Evolutionary conservation across 1,284 basidiomycete species (phyloP).

Genomic region (Trichosporon ovoides): DNA sequence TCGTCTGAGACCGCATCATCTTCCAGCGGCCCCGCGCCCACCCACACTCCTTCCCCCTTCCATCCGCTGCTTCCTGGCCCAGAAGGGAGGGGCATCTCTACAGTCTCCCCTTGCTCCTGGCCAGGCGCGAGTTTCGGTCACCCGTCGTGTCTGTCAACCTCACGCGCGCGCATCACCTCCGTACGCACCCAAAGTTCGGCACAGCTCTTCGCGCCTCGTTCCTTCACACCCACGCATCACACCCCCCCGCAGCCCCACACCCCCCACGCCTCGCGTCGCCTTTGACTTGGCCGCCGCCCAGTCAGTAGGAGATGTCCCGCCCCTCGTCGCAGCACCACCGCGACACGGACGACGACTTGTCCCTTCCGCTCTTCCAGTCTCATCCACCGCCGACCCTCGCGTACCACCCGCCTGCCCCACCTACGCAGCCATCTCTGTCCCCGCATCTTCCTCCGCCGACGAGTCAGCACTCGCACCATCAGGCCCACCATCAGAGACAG

Average conservation of each 20-base stretch:
- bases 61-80: not conserved
- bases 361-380: conserved; percentile 37
- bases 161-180: not conserved
- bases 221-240: not conserved
- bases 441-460: conserved; percentile 13
- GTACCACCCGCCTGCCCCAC: conserved; percentile 9
- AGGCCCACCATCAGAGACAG: conserved; percentile 5
- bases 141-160: not conserved
- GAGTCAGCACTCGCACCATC: conserved; percentile 10
- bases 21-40: not conserved
- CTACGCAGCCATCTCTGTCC: conserved; percentile 16
- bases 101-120: not conserved
- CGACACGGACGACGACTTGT: conserved; percentile 25
- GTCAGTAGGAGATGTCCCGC: conserved; percentile 30
- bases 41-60: not conserved
- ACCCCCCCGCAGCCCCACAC: not conserved
- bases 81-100: not conserved
- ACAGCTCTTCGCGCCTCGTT: not conserved
- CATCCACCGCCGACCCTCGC: conserved; percentile 15
- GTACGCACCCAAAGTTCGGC: not conserved
- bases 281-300: not conserved
- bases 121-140: not conserved
- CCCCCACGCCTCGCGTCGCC: not conserved
- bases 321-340: conserved; percentile 37
- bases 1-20: not conserved